A percentile compares a stretch with the other conserved stretches of the same genome.
These are phyloP conservation scores for Penicillium silybi DNA, from an alignment of 495 filamentous ascomycete species.

Conservation along the genomic window DNA sequence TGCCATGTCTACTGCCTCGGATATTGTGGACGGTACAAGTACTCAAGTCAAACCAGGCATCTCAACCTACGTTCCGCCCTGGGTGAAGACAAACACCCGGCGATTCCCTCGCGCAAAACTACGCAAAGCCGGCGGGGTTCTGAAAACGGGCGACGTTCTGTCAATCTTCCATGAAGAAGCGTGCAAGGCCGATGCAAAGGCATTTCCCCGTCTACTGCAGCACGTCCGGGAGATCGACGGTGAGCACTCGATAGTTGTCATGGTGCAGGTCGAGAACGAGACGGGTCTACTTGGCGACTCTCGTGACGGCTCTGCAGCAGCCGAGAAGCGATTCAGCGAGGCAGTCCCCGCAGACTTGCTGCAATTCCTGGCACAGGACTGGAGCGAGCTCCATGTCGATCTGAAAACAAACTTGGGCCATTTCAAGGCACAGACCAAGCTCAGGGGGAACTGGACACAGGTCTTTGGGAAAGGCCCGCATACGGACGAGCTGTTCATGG, in stretches of 20 bases:
- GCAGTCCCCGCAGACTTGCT: conserved; percentile 35
- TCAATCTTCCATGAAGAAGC: conserved; percentile 37
- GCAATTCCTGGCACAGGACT: conserved; percentile 25
- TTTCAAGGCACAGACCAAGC: conserved; percentile 19
- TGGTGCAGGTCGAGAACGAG: conserved; percentile 53
- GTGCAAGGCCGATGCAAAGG: conserved; percentile 30
- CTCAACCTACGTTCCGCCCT: conserved; percentile 39
- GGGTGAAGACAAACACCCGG: conserved; percentile 41
- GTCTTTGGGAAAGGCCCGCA: conserved; percentile 37
- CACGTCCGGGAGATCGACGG: conserved; percentile 40
- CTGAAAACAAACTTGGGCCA: conserved; percentile 24
- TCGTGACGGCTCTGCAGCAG: conserved; percentile 34
- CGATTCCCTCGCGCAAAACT: conserved; percentile 40
- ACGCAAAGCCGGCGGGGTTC: conserved; percentile 23
- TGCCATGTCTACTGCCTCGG: neutral
- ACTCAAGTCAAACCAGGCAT: conserved; percentile 12
- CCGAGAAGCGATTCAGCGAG: conserved; percentile 29
- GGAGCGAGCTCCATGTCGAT: conserved; percentile 28
- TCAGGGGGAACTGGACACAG: conserved; percentile 30
- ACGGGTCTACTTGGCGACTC: conserved; percentile 44
- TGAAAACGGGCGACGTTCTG: conserved; percentile 29
- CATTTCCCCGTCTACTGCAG: conserved; percentile 34
- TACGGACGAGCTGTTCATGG: conserved; percentile 52
- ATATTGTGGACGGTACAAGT: neutral
- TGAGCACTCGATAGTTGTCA: conserved; percentile 40